These are phyloP conservation scores for Penicillium decumbens DNA, from an alignment of 2,329 filamentous ascomycete species.

Conservation along the genomic window DNA sequence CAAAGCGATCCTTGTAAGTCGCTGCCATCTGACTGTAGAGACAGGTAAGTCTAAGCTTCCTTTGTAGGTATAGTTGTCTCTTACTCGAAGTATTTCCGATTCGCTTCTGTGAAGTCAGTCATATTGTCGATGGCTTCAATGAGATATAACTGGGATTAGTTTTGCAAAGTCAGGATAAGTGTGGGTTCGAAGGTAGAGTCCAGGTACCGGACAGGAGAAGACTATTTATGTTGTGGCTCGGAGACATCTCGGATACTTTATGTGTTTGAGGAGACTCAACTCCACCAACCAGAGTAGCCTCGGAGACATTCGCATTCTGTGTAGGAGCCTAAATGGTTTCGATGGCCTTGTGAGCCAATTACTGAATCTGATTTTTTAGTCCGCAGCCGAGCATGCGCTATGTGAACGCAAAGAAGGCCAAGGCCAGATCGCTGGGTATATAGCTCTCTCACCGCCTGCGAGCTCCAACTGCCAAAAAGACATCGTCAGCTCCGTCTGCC, in stretches of 20 bases:
- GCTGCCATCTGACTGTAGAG: conserved; percentile 48
- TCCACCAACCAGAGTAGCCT: background rate
- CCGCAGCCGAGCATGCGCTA: background rate
- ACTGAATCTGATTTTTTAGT: background rate
- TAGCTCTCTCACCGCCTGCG: conserved; percentile 16
- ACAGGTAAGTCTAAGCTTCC: background rate
- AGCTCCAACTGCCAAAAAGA: conserved; percentile 19
- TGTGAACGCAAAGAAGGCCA: background rate
- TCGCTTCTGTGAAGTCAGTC: conserved; percentile 35
- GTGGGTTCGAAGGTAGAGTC: background rate
- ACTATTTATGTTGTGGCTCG: conserved; percentile 17
- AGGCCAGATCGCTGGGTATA: background rate
- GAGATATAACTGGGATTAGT: background rate
- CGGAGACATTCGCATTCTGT: too few species aligned
- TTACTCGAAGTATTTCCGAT: conserved; percentile 42
- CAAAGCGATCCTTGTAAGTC: conserved; percentile 55
- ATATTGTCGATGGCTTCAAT: conserved; percentile 16
- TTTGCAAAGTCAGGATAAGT: background rate
- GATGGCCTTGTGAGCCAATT: background rate
- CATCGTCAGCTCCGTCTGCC: conserved; percentile 19
- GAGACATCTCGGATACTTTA: conserved; percentile 35
- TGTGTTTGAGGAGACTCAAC: background rate
- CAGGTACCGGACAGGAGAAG: background rate
- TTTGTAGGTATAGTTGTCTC: conserved; percentile 8
- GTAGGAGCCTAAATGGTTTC: background rate